Evolutionary conservation across 129 eudicot genomes (phyloP).

Genomic region (Daucus carota): DH1_v3.0 NC_030382.2:52764501-52765000

Average conservation of each 20-base stretch:
- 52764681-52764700: constrained; percentile 41
- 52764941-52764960: constrained; percentile 34
- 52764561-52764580: constrained; percentile 21
- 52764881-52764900: constrained; percentile 29
- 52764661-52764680: constrained; percentile 30
- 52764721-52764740: constrained; percentile 36
- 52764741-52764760: constrained; percentile 26
- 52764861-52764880: constrained; percentile 12
- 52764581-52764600: constrained; percentile 19
- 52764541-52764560: constrained; percentile 26
- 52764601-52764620: constrained; percentile 28
- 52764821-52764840: constrained; percentile 25
- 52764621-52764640: constrained; percentile 30
- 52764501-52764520: constrained; percentile 13
- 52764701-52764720: constrained; percentile 31
- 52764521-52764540: constrained; percentile 17
- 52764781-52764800: constrained; percentile 42
- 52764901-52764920: constrained; percentile 36
- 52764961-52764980: constrained; percentile 33
- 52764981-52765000: constrained; percentile 35
- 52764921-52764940: constrained; percentile 29
- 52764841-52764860: constrained; percentile 22
- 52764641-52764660: constrained; percentile 38
- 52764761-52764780: constrained; percentile 32
- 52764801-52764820: constrained; percentile 28